Percentiles rank a stretch among this genome's conserved stretches.
These are phyloP conservation scores for Casuarina cunninghamiana DNA, from an alignment of 306 rosid genomes.

Conservation along the genomic window DNA sequence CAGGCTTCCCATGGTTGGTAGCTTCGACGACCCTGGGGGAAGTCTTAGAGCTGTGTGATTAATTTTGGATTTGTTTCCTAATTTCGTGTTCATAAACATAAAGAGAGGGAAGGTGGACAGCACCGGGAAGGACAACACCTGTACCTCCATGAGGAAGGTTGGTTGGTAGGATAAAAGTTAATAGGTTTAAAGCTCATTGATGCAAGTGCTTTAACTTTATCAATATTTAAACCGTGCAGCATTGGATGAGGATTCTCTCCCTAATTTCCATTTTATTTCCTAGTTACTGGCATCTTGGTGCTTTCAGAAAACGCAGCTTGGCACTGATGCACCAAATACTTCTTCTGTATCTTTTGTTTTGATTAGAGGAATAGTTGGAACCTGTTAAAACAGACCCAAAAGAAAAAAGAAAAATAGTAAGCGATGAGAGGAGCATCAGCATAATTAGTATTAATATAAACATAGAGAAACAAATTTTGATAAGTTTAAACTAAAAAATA, in stretches of 20 bases:
- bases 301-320: neutral
- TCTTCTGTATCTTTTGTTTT: too few relatives aligned
- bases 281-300: neutral
- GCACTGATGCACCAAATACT: too few relatives aligned
- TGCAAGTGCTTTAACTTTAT: neutral
- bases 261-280: neutral
- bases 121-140: neutral
- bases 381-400: too few relatives aligned
- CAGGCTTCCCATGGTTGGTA: conserved; percentile 33
- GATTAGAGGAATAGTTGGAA: too few relatives aligned
- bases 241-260: neutral
- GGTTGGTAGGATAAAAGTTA: neutral
- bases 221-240: neutral
- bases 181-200: neutral
- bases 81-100: conserved; percentile 2
- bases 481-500: too few relatives aligned
- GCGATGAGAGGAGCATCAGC: too few relatives aligned
- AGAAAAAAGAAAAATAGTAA: too few relatives aligned
- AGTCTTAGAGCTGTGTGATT: neutral
- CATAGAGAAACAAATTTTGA: too few relatives aligned
- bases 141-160: conserved; percentile 17
- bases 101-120: conserved; percentile 1
- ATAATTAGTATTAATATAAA: too few relatives aligned
- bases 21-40: conserved; percentile 36
- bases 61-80: neutral